Conservation (phyloP, 1,284 basidiomycete genomes). For the Rhodotorula sp. region DNA sequence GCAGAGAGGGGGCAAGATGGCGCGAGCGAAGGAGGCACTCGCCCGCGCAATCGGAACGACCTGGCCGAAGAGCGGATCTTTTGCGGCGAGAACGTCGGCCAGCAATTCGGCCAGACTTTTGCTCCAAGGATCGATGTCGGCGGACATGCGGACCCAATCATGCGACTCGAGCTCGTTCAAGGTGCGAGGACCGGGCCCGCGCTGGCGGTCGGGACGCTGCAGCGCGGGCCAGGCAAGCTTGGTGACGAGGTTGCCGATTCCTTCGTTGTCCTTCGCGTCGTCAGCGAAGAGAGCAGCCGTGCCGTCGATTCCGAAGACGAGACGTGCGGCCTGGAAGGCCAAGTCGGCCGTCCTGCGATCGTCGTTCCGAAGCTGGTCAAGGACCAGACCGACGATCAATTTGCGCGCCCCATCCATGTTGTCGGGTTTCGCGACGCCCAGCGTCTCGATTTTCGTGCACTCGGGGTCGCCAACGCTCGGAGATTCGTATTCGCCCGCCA, state of each 20-base stretch:
- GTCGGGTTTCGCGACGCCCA: not conserved
- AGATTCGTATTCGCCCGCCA: conserved; percentile 11
- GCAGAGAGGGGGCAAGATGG: conserved; percentile 71
- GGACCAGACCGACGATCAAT: conserved; percentile 14
- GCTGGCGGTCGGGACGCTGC: conserved; percentile 7
- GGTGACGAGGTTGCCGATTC: not conserved
- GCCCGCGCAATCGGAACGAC: conserved; percentile 61
- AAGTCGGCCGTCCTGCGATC: conserved; percentile 9
- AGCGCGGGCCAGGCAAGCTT: conserved; percentile 12
- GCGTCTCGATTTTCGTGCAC: not conserved
- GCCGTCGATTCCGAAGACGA: conserved; percentile 12
- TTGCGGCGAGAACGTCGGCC: conserved; percentile 58
- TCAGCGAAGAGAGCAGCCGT: conserved; percentile 1
- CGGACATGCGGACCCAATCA: conserved; percentile 38
- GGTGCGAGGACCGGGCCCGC: conserved; percentile 40
- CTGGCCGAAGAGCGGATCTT: conserved; percentile 67
- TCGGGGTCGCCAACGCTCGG: conserved; percentile 16
- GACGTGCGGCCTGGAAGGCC: conserved; percentile 25
- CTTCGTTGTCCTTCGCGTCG: not conserved
- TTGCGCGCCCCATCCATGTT: conserved; percentile 20
- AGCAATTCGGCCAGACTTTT: conserved; percentile 61
- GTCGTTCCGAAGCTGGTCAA: not conserved
- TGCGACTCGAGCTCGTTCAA: conserved; percentile 54
- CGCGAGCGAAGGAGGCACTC: conserved; percentile 62
- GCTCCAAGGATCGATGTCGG: conserved; percentile 66